Conservation (phyloP, 2,329 filamentous ascomycete species). For the Colletotrichum cuscutae region DNA sequence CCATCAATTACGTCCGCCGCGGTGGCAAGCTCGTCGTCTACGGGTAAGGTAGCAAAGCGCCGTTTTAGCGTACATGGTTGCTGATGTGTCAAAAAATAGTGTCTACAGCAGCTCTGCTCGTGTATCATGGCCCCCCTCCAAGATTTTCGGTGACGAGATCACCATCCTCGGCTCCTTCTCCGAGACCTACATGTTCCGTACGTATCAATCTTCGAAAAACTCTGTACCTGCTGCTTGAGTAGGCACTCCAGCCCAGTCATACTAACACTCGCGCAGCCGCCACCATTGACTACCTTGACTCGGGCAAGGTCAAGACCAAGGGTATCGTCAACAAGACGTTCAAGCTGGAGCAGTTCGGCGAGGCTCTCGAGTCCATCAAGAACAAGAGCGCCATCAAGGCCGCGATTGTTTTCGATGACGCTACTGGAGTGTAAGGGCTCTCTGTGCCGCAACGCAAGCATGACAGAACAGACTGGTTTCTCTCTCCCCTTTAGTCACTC, state of each 20-base stretch:
- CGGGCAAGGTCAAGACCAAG: constrained; percentile 69
- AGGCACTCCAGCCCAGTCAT: neutral
- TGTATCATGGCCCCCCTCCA: constrained; percentile 76
- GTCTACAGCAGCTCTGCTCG: constrained; percentile 72
- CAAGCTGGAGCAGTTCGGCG: constrained; percentile 77
- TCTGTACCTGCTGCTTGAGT: neutral
- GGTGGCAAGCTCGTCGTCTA: constrained; percentile 79
- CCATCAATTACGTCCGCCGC: constrained; percentile 77
- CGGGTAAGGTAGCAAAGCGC: constrained; percentile 45
- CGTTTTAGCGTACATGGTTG: neutral
- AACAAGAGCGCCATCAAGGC: constrained; percentile 81
- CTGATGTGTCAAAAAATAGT: constrained; percentile 42
- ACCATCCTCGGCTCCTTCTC: constrained; percentile 80
- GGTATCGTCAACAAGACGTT: constrained; percentile 81
- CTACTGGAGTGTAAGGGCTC: constrained; percentile 36
- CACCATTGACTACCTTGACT: constrained; percentile 64
- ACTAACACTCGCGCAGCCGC: constrained; percentile 44
- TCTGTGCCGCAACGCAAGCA: constrained; percentile 26
- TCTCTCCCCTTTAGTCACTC: neutral
- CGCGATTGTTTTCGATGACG: constrained; percentile 75
- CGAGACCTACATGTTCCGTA: constrained; percentile 77
- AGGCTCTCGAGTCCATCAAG: constrained; percentile 76
- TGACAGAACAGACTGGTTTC: neutral
- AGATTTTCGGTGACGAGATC: constrained; percentile 77
- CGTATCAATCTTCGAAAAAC: constrained; percentile 36